Conservation (phyloP, 1,284 basidiomycete genomes). For the Nidula niveotomentosa region DNA sequence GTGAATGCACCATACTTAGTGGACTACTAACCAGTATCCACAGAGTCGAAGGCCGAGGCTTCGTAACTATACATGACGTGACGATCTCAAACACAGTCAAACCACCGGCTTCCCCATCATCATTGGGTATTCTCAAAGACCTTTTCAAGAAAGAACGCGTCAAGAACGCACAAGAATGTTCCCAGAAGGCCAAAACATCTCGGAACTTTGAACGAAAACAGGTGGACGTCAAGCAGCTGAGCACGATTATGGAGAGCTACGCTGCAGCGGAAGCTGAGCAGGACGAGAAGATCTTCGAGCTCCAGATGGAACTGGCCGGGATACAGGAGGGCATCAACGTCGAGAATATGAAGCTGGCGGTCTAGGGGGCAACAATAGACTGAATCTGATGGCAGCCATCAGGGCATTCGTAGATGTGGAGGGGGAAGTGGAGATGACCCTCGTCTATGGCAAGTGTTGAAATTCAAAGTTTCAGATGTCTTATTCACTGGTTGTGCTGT, state of each 20-base stretch:
- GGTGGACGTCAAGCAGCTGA: too few species aligned
- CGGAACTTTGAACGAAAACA: too few species aligned
- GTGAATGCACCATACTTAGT: too few species aligned
- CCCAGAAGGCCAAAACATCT: too few species aligned
- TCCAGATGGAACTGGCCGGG: background rate
- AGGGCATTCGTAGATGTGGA: slow-evolving; percentile 17
- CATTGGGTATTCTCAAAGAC: too few species aligned
- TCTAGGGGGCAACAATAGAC: background rate
- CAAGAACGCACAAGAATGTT: too few species aligned
- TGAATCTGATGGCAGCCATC: slow-evolving; percentile 1
- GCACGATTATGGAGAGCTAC: background rate
- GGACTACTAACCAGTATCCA: too few species aligned
- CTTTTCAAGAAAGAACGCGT: too few species aligned
- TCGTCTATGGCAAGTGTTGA: background rate
- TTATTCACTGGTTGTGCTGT: slow-evolving; percentile 19
- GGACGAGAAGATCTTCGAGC: background rate
- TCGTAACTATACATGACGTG: too few species aligned
- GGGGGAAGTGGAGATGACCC: slow-evolving; percentile 19
- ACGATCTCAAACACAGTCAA: too few species aligned
- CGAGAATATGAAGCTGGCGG: slow-evolving; percentile 5
- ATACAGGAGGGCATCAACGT: background rate
- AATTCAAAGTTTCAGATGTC: slow-evolving; percentile 6
- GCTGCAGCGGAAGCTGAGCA: background rate
- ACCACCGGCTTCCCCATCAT: too few species aligned
- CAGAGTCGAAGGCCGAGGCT: too few species aligned